Conservation (phyloP, 768 basidiomycete species). For the Scleroderma citrinum region DNA sequence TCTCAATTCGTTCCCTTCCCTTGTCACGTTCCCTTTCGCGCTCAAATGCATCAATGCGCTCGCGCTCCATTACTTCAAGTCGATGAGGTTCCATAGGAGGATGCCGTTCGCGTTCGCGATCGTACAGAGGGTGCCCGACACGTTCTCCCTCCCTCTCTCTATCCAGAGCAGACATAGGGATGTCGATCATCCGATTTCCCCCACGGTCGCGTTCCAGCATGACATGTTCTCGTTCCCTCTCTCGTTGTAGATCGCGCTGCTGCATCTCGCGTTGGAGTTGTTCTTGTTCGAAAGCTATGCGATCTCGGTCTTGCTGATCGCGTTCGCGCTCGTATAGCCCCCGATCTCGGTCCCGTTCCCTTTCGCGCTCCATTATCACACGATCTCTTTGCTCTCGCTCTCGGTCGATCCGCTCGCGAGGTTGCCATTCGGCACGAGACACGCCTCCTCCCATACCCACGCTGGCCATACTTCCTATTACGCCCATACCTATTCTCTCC, state of each 20-base stretch:
- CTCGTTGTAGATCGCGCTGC: constrained; percentile 14
- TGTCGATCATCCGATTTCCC: neutral
- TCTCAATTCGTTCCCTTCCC: constrained; percentile 28
- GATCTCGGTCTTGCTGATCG: constrained; percentile 14
- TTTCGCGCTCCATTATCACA: constrained; percentile 7
- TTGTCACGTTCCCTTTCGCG: constrained; percentile 25
- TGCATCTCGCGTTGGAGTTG: constrained; percentile 2
- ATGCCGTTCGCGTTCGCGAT: constrained; percentile 11
- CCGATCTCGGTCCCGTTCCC: constrained; percentile 17
- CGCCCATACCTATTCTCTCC: constrained; percentile 9
- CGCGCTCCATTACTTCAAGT: constrained; percentile 19
- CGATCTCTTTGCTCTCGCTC: constrained; percentile 16
- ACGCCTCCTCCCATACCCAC: constrained; percentile 3
- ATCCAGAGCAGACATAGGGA: neutral
- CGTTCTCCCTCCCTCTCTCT: neutral
- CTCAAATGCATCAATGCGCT: constrained; percentile 25
- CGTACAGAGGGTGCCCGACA: constrained; percentile 5
- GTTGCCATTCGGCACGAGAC: constrained; percentile 1
- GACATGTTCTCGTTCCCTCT: constrained; percentile 20
- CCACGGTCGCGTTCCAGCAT: constrained; percentile 12
- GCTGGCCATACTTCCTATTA: constrained; percentile 4
- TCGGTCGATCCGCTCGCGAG: constrained; percentile 2
- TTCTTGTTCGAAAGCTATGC: constrained; percentile 14
- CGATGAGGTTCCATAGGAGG: constrained; percentile 13
- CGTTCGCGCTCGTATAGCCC: constrained; percentile 13